These are phyloP conservation scores for Blumeria hordei DNA, from an alignment of 2,329 filamentous ascomycete species.

Conservation along the genomic window DNA sequence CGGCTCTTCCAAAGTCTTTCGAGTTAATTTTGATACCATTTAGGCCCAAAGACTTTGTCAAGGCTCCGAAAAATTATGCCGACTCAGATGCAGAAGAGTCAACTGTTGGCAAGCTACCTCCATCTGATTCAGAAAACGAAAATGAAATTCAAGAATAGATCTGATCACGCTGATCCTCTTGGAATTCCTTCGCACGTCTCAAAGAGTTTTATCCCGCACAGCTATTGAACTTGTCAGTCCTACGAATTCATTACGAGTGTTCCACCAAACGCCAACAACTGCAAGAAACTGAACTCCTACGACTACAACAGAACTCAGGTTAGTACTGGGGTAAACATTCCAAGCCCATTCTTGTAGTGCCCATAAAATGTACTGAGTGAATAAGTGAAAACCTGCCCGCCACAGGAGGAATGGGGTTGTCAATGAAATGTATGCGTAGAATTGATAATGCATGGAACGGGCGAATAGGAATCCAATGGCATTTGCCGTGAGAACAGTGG, in stretches of 20 bases:
- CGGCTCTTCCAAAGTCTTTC: background rate
- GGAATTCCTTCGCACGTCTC: conserved; percentile 2
- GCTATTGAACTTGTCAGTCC: conserved; percentile 9
- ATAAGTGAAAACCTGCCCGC: conserved; percentile 34
- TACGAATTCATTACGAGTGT: conserved; percentile 15
- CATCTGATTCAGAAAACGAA: conserved; percentile 49
- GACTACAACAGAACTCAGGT: conserved; percentile 36
- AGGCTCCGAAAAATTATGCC: conserved; percentile 32
- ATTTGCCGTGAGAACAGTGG: conserved; percentile 34
- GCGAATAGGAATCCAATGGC: conserved; percentile 47
- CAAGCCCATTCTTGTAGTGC: conserved; percentile 46
- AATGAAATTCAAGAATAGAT: conserved; percentile 8
- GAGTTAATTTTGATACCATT: background rate
- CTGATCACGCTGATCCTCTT: background rate
- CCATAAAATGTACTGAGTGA: conserved; percentile 34
- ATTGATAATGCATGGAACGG: conserved; percentile 50
- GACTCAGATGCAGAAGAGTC: conserved; percentile 55
- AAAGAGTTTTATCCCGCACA: conserved; percentile 4
- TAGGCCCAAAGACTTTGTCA: conserved; percentile 63
- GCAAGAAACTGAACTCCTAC: conserved; percentile 46
- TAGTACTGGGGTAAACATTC: conserved; percentile 50
- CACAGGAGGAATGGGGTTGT: conserved; percentile 47
- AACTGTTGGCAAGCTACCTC: conserved; percentile 63
- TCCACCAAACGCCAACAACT: conserved; percentile 21
- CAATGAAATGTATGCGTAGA: conserved; percentile 52